Base-by-base conservation (phyloP, 2,329 filamentous ascomycete genomes). In the Fusarium subtropicale region DNA sequence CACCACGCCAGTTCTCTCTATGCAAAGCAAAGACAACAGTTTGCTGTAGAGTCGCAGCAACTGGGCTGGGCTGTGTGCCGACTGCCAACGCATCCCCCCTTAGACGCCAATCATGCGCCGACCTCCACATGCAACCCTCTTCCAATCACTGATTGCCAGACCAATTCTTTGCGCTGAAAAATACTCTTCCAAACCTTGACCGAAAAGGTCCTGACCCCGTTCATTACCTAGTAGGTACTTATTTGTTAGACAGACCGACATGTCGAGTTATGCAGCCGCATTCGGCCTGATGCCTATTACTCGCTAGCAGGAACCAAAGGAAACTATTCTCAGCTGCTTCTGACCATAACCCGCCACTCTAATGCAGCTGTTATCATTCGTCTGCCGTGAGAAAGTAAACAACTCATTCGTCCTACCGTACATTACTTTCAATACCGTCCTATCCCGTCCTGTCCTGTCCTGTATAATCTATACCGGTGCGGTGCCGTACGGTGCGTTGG, bases 21-120 rank as follows among this genome's bases (percentile, higher is more conserved):
- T 70, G 68, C 68, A 65, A 71, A 65, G 63, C 66, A 70, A 71
- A 70, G 67, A 71, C 67, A 70, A 61, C 68, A 70, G 57, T 63
- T 63, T 57, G 59, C 66, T 70, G 57, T 56, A 66, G 60, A 61
- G 63, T 61, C 64, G 44, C 60, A 64, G 48, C 64, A 59, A 44
- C 52, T 53, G 47, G 50, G 52, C 54, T 69, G 65, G 50, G 56
- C 51, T 69, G 65, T 66, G 45, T 63, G 58, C 71, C 56, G 71
- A 71, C 72, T 74, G 69, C 71, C 71, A 73, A 70, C 72, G 71
- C 72, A 65, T 66, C 69, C 54, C 64, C 63, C 55, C 70, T 58
- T 42, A 67, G 44, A 57, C 63, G 68, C 75, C 75, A 77, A 78
- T 78, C 76, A 77, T 69, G 67, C 72, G 73, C 72, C 48, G 55